Conservation (phyloP, 2,329 filamentous ascomycete species). For the Cladophialophora psammophila region DNA sequence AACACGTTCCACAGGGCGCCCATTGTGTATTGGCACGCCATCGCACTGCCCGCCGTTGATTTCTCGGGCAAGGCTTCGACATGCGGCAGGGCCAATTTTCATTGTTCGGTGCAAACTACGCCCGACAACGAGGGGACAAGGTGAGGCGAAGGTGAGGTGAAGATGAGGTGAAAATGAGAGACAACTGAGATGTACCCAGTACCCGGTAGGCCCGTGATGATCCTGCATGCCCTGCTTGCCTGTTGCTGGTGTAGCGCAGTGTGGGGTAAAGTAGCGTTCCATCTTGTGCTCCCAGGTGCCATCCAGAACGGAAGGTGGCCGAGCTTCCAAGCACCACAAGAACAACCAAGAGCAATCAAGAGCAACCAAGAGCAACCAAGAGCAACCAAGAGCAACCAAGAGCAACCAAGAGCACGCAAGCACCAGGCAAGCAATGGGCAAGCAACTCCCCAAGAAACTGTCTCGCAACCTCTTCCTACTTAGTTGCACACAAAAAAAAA, state of each 20-base stretch:
- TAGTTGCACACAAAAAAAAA: neutral
- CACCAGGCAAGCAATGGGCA: conserved; percentile 7
- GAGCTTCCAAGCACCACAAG: neutral
- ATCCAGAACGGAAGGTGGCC: conserved; percentile 8
- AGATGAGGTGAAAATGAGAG: neutral
- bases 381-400: neutral
- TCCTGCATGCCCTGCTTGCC: neutral
- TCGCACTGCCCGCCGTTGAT: neutral
- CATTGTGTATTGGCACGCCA: neutral
- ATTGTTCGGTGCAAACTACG: neutral
- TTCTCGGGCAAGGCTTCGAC: neutral
- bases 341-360: neutral
- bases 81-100: neutral
- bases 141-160: neutral
- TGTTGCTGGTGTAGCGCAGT: conserved; percentile 4
- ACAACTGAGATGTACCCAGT: neutral
- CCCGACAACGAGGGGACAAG: too few relatives aligned
- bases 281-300: neutral
- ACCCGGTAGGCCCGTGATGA: neutral
- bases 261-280: conserved; percentile 8
- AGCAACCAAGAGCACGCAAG: neutral
- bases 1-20: neutral
- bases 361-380: neutral
- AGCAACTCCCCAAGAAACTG: neutral
- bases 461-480: neutral